A percentile compares a stretch with the other conserved stretches of the same genome.
Evolutionary conservation across 2,329 filamentous ascomycete species (phyloP).

Genomic region (Karstenula rhodostoma): DNA sequence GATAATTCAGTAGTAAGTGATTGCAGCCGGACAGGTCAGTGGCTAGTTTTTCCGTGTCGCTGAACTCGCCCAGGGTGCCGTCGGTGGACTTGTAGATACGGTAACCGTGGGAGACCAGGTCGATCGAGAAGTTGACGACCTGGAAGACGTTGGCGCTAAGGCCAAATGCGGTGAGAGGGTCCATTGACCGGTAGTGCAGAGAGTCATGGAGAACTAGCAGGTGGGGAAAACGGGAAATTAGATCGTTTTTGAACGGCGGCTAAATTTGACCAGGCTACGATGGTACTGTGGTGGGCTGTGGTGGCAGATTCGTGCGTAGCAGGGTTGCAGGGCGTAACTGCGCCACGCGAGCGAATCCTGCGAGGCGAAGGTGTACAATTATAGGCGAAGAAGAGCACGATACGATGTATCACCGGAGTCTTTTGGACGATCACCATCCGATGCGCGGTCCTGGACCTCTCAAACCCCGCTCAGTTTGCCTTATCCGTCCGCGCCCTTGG

Average conservation of each 20-base stretch:
- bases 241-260: neutral
- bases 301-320: neutral
- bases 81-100: conserved; percentile 8
- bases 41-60: conserved; percentile 1
- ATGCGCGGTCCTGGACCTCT: no score
- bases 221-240: neutral
- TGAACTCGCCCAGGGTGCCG: neutral
- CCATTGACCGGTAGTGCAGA: neutral
- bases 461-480: no score
- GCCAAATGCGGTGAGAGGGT: conserved; percentile 7
- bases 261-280: neutral
- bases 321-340: neutral
- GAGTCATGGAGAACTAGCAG: neutral
- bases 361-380: no score
- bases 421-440: no score
- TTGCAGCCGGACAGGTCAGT: neutral
- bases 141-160: conserved; percentile 8
- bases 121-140: conserved; percentile 8
- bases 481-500: no score
- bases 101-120: conserved; percentile 4
- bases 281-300: no score
- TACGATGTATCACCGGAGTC: no score
- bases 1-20: conserved; percentile 2
- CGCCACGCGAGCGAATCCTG: neutral
- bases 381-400: no score